Evolutionary conservation across 129 eudicot species (phyloP), one percentile per base, ranked within the genome.

Genomic region (Sambucus nigra): DNA sequence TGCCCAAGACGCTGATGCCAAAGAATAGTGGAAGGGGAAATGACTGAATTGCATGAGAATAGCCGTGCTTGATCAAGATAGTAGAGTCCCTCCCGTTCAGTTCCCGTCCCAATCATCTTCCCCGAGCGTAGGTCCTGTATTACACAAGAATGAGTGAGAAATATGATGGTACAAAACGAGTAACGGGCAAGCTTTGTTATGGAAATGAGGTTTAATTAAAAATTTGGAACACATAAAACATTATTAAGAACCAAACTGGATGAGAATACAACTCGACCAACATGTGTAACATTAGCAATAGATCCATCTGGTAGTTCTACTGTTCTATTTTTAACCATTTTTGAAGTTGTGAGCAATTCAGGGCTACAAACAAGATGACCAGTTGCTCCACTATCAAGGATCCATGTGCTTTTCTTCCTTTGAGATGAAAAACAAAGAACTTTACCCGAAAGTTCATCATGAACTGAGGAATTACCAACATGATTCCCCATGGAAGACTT

Each of bases 61-160:
- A n/a, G 16, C 52, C 18, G 5, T 7, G 52, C 1, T 3, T 3
- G 7, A 18, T 47, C n/a, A 5, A 55, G n/a, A 13, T 35, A 55
- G 29, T 55, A 55, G 27, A 55, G 61, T 1, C 61, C 61, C 7
- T 21, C 61, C 7, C 17, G 48, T 32, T 55, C 27, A 31, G 27
- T 55, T 31, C 47, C 61, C 25, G 10, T 31, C 29, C 61, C 61
- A 55, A 55, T 55, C 61, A 35, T 55, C 61, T 29, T 35, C 47
- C 61, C 61, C 61, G 61, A 55, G 5, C n/a, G 27, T 32, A 17
- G 28, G 61, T 55, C 61, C 46, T 55, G 47, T 7, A 55, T 7
- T 0, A 21, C 17, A 33, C 61, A 55, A 55, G 10, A 9, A 17
- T 55, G n/a, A 14, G 14, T 7, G 18, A 21, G n/a, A 14, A 55